These are phyloP conservation scores for Prosopis cineraria DNA, from an alignment of 306 rosid species.

Conservation along the genomic window DNA sequence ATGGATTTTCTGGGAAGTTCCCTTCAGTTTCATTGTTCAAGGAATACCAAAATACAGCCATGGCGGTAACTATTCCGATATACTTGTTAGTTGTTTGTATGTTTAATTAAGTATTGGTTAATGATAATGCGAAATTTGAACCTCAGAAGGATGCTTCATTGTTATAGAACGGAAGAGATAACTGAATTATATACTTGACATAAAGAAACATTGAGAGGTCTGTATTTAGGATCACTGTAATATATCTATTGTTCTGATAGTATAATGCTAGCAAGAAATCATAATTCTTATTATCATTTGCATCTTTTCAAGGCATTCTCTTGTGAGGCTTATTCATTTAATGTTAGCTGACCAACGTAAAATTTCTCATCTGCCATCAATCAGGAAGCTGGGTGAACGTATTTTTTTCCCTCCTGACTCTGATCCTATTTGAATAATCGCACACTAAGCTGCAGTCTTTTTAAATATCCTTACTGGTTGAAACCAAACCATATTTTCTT, in stretches of 20 bases:
- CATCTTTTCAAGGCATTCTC: neutral
- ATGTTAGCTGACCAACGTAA: neutral
- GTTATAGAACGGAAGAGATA: neutral
- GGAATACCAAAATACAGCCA: conserved; percentile 92
- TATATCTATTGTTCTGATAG: neutral
- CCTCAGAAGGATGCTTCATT: neutral
- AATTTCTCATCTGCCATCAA: neutral
- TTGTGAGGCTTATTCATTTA: neutral
- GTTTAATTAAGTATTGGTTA: neutral
- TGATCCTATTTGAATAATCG: neutral
- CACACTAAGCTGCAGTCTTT: neutral
- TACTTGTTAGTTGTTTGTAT: neutral
- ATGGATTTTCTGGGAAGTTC: conserved; percentile 73
- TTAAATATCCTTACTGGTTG: neutral
- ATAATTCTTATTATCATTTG: neutral
- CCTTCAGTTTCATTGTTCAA: conserved; percentile 88
- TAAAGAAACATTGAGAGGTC: neutral
- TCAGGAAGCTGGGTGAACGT: conserved; percentile 11
- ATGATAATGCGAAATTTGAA: neutral
- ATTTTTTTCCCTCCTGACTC: conserved; percentile 10
- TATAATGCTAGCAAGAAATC: neutral
- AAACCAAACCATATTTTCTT: conserved; percentile 12
- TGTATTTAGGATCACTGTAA: neutral
- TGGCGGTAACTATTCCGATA: conserved; percentile 61
- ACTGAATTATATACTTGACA: neutral